A percentile compares a stretch with the other conserved stretches of the same genome.
Conservation (phyloP, 495 filamentous ascomycete genomes). For the Collariella sp. region DNA sequence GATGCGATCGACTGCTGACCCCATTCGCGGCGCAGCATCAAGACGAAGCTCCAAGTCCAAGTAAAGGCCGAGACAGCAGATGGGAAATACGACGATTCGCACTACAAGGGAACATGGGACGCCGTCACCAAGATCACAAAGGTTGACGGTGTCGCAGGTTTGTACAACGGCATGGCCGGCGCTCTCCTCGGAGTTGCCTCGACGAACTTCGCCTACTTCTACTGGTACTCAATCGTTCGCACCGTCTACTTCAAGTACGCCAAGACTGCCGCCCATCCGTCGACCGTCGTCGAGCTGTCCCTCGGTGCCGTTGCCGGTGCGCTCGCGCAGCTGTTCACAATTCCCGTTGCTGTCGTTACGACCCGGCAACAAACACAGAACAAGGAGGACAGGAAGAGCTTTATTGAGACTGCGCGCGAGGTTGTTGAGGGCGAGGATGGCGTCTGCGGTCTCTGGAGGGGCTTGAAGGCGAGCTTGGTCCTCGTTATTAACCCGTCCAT, state of each 20-base stretch:
- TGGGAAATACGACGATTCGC: constrained; percentile 41
- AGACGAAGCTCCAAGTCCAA: constrained; percentile 95
- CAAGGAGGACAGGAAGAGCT: constrained; percentile 73
- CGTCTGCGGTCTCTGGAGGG: constrained; percentile 82
- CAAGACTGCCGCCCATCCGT: constrained; percentile 53
- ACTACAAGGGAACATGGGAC: constrained; percentile 81
- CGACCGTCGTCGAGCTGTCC: constrained; percentile 77
- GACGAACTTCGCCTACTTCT: constrained; percentile 99
- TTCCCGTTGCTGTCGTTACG: constrained; percentile 90
- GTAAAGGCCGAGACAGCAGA: constrained; percentile 49
- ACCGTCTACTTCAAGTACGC: constrained; percentile 67
- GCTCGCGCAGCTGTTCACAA: constrained; percentile 90
- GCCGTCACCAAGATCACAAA: constrained; percentile 78
- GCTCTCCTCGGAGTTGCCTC: constrained; percentile 86
- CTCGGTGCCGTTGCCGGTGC: constrained; percentile 86
- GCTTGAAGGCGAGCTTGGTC: constrained; percentile 91
- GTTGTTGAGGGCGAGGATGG: constrained; percentile 89
- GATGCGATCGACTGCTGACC: constrained; percentile 9
- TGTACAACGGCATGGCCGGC: constrained; percentile 84
- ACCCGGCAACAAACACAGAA: constrained; percentile 89
- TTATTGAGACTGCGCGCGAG: constrained; percentile 82
- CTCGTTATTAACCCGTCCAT: constrained; percentile 95
- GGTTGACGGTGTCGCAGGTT: constrained; percentile 70
- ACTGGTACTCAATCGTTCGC: constrained; percentile 93
- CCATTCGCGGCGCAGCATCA: constrained; percentile 52